Conservation (phyloP, 768 basidiomycete genomes). For the Pluteus cervinus region DNA sequence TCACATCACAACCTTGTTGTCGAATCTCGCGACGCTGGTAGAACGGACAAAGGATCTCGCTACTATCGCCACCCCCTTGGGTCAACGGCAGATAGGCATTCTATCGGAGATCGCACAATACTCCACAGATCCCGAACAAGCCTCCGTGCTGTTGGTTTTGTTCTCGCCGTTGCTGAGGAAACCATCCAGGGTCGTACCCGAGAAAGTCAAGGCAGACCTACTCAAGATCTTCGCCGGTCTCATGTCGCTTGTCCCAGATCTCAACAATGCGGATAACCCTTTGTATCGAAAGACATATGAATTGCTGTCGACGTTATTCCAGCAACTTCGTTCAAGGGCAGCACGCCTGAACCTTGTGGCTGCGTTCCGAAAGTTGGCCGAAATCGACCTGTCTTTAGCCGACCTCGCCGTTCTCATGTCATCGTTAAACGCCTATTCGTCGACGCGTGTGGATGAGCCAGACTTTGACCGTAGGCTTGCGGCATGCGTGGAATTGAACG, state of each 20-base stretch:
- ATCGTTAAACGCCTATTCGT: constrained; percentile 81
- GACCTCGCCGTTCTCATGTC: constrained; percentile 50
- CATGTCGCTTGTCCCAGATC: constrained; percentile 61
- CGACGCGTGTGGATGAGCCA: constrained; percentile 79
- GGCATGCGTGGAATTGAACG: constrained; percentile 75
- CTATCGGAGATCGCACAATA: constrained; percentile 77
- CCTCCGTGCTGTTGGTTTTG: constrained; percentile 61
- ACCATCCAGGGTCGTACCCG: constrained; percentile 68
- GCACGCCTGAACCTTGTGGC: constrained; percentile 66
- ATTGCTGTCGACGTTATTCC: constrained; percentile 72
- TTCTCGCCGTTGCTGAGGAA: constrained; percentile 78
- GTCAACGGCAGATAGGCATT: constrained; percentile 77
- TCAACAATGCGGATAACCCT: constrained; percentile 36
- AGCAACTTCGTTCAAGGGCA: constrained; percentile 62
- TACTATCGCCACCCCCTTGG: constrained; percentile 53
- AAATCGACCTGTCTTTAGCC: constrained; percentile 40
- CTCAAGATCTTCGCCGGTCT: constrained; percentile 64
- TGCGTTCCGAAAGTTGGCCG: constrained; percentile 49
- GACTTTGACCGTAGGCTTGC: constrained; percentile 83
- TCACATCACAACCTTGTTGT: constrained; percentile 64
- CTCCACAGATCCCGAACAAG: constrained; percentile 64
- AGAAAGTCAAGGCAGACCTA: constrained; percentile 81
- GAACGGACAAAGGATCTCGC: constrained; percentile 50
- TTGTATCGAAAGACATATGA: constrained; percentile 51
- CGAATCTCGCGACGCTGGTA: constrained; percentile 64